Percentiles rank a stretch among this genome's conserved stretches.
Evolutionary conservation across 345 rosid genomes (phyloP).

Genomic region (Acer campestre): DNA sequence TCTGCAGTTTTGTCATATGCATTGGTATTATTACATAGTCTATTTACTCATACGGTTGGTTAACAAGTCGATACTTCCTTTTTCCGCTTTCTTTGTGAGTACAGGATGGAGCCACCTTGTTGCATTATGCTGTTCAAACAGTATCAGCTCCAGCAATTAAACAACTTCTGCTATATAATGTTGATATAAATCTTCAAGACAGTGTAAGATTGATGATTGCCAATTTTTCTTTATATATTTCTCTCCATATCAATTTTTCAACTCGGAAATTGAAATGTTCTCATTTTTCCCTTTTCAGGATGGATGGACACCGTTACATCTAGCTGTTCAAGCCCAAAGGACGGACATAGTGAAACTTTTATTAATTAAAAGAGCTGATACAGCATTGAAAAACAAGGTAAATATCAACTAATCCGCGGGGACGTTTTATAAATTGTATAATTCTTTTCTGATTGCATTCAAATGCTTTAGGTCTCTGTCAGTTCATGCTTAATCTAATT

Average conservation of each 20-base stretch:
- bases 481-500: neutral
- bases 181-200: conserved; percentile 84
- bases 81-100: conserved; percentile 16
- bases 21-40: neutral
- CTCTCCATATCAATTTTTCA: neutral
- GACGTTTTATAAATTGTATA: neutral
- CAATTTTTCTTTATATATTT: neutral
- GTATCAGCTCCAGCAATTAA: conserved; percentile 79
- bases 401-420: neutral
- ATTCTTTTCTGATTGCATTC: neutral
- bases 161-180: conserved; percentile 72
- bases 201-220: conserved; percentile 46
- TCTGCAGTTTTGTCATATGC: neutral
- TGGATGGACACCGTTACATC: conserved; percentile 97
- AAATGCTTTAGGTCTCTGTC: conserved; percentile 4
- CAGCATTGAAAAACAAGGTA: conserved; percentile 60
- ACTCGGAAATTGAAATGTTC: neutral
- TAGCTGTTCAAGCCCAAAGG: conserved; percentile 85
- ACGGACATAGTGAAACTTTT: conserved; percentile 79
- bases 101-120: conserved; percentile 87
- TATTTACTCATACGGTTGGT: conserved; percentile 1
- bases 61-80: conserved; percentile 12
- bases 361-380: conserved; percentile 78
- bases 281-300: conserved; percentile 50
- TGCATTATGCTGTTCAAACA: conserved; percentile 93